phyloP scores from a whole-genome alignment of 2,329 filamentous ascomycete genomes.

The Pestalotiopsis fici region DNA sequence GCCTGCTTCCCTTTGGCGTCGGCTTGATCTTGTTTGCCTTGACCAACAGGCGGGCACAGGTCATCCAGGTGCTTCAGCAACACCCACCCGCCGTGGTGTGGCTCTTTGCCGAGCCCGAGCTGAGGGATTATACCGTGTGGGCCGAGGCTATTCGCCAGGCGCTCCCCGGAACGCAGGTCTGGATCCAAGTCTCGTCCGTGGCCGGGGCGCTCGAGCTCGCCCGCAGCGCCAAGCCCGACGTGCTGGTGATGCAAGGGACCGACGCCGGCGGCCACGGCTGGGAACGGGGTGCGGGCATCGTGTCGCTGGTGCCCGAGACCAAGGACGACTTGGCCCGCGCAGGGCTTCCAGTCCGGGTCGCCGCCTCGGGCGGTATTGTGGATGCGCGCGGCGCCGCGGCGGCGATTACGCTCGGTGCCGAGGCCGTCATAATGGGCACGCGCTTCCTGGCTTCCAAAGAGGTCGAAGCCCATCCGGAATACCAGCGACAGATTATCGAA shows the following conservation, averaged over 20 bases:
- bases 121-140: conserved; percentile 7
- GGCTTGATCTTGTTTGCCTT: conserved; percentile 62
- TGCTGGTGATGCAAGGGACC: conserved; percentile 51
- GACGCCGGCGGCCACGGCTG: conserved; percentile 57
- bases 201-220: conserved; percentile 40
- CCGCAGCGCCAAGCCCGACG: conserved; percentile 38
- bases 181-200: conserved; percentile 53
- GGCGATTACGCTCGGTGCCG: conserved; percentile 50
- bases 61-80: conserved; percentile 51
- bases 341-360: conserved; percentile 27
- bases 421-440: conserved; percentile 63
- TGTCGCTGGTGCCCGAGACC: conserved; percentile 50
- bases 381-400: conserved; percentile 53
- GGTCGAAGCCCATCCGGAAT: conserved; percentile 29
- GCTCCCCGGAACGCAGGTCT: conserved; percentile 39
- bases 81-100: conserved; percentile 62
- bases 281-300: conserved; percentile 41
- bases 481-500: conserved; percentile 29
- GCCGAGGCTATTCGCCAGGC: background rate
- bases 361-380: conserved; percentile 52
- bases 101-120: conserved; percentile 57
- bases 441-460: conserved; percentile 36
- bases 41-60: conserved; percentile 33
- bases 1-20: conserved; percentile 52
- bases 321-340: conserved; percentile 35